phyloP scores from a whole-genome alignment of 148 eudicot species.

The Vaccinium vitisidaea region DNA sequence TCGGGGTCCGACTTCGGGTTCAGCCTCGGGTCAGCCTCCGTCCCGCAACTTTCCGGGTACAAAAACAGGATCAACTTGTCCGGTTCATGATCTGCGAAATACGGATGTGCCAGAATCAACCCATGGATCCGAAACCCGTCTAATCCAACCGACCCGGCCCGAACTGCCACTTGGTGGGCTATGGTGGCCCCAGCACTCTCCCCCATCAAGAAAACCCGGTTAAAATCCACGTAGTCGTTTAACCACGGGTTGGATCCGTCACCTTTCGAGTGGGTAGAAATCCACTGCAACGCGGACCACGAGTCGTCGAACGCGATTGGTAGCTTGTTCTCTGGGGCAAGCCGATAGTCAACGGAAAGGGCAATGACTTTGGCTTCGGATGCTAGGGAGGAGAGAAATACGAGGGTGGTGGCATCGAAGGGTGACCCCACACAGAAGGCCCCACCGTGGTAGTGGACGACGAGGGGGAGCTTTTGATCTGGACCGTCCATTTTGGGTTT shows the following conservation, averaged over 20 bases:
- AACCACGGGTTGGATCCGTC: constrained; percentile 34
- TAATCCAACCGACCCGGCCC: background rate
- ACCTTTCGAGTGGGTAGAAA: constrained; percentile 13
- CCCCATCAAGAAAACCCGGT: constrained; percentile 30
- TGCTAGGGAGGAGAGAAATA: background rate
- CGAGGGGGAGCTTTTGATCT: constrained; percentile 16
- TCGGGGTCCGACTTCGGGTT: constrained; percentile 37
- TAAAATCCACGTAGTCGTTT: constrained; percentile 27
- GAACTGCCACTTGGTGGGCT: constrained; percentile 20
- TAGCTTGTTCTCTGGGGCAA: constrained; percentile 34
- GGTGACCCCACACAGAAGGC: constrained; percentile 5
- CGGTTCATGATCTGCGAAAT: constrained; percentile 27
- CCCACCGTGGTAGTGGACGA: constrained; percentile 28
- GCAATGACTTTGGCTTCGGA: background rate
- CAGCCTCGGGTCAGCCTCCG: constrained; percentile 33
- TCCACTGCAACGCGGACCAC: constrained; percentile 33
- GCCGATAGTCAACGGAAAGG: constrained; percentile 33
- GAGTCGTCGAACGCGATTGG: constrained; percentile 41
- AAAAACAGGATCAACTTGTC: constrained; percentile 23
- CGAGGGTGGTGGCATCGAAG: background rate
- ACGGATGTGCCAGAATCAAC: constrained; percentile 33
- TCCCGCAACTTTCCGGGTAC: constrained; percentile 29
- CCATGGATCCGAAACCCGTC: constrained; percentile 10
- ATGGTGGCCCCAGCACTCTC: constrained; percentile 52
- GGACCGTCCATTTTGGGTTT: constrained; percentile 4